A percentile compares a stretch with the other conserved stretches of the same genome.
phyloP scores from a whole-genome alignment of 441 rosid genomes.

The Syzygium syzygioides region DNA sequence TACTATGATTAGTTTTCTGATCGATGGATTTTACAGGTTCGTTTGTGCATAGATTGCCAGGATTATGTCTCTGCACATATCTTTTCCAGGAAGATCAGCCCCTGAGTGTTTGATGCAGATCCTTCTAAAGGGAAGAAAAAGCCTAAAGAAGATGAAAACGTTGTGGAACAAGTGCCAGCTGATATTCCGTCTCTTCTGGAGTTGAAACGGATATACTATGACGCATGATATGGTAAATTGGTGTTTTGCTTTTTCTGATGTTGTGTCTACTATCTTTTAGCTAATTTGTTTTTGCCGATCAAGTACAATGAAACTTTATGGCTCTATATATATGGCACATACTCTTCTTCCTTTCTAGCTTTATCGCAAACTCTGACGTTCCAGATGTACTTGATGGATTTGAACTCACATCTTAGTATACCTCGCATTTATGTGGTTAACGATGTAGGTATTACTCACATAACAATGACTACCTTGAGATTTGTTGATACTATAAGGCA shows the following conservation, averaged over 20 bases:
- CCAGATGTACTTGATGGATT: too few species aligned
- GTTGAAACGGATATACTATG: conserved; percentile 76
- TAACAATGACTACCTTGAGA: conserved; percentile 82
- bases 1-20: neutral
- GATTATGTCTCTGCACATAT: conserved; percentile 88
- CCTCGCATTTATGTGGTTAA: neutral
- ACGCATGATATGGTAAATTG: conserved; percentile 73
- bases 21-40: conserved; percentile 45
- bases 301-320: too few species aligned
- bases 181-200: conserved; percentile 84
- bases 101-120: conserved; percentile 78
- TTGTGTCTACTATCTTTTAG: too few species aligned
- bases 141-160: conserved; percentile 82
- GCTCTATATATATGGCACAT: too few species aligned
- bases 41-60: conserved; percentile 83
- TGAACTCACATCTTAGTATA: neutral
- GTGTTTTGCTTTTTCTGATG: neutral
- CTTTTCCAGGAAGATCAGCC: conserved; percentile 88
- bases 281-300: too few species aligned
- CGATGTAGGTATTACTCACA: conserved; percentile 69
- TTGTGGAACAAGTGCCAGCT: conserved; percentile 88
- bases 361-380: too few species aligned
- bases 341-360: too few species aligned
- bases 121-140: conserved; percentile 82
- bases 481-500: conserved; percentile 87